A percentile compares a stretch with the other conserved stretches of the same genome.
Evolutionary conservation across 208 protist genomes (phyloP).

Genomic region (Balamuthia mandrillaris): DNA sequence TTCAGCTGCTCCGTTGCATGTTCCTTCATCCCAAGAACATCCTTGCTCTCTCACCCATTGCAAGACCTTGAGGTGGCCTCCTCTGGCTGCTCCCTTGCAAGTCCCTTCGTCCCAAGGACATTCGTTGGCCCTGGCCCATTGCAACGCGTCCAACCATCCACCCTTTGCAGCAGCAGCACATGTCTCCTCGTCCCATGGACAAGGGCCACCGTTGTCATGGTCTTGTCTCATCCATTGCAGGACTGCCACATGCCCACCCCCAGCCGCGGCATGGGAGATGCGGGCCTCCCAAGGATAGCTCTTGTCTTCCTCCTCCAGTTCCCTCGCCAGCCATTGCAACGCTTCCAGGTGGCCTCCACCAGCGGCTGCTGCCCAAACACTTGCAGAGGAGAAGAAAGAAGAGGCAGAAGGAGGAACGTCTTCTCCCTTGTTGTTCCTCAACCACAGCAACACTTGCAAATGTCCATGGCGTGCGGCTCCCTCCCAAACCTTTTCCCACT

Average conservation of each 20-base stretch:
- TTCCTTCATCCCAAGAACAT: not conserved
- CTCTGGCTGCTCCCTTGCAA: not conserved
- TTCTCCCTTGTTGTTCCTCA: not conserved
- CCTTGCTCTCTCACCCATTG: not conserved
- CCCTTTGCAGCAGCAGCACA: not conserved
- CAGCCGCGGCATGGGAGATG: no score
- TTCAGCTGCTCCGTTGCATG: not conserved
- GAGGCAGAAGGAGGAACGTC: not conserved
- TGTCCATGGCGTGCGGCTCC: not conserved
- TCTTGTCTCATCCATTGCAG: no score
- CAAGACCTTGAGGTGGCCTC: not conserved
- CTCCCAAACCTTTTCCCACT: not conserved
- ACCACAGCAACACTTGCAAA: not conserved
- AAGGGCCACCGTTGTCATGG: no score
- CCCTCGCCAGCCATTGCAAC: not conserved
- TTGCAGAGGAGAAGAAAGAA: not conserved
- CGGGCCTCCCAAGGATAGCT: constrained; percentile 7
- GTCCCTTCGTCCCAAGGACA: not conserved
- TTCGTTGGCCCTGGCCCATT: not conserved
- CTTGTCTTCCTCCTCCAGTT: no score
- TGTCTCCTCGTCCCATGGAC: no score
- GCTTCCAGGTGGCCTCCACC: not conserved
- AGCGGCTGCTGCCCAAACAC: not conserved
- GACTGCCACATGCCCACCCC: no score
- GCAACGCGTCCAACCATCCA: not conserved